Conservation (phyloP, 495 filamentous ascomycete genomes). For the Neurospora sp. region DNA sequence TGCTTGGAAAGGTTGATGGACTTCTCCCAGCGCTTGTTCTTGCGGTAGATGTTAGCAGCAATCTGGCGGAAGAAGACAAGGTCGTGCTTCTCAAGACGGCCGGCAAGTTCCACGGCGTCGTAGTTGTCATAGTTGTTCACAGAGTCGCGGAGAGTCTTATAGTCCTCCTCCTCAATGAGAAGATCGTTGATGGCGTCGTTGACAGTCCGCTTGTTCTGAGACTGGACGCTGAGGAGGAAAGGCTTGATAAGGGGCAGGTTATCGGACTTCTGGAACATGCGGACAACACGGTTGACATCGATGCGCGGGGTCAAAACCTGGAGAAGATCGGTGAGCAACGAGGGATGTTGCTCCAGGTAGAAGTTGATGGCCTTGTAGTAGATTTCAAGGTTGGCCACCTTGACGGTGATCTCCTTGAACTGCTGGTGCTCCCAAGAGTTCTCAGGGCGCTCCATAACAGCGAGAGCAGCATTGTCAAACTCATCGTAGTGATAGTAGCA, state of each 20-base stretch:
- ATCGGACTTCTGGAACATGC: constrained; percentile 97
- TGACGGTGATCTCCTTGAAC: constrained; percentile 98
- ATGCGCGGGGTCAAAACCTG: constrained; percentile 86
- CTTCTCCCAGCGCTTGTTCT: constrained; percentile 99
- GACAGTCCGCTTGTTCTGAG: constrained; percentile 94
- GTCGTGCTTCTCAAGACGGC: constrained; percentile 90
- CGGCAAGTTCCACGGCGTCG: constrained; percentile 88
- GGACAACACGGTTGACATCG: constrained; percentile 96
- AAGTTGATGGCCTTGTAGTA: constrained; percentile 98
- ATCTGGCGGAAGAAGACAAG: constrained; percentile 99
- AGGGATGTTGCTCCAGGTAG: constrained; percentile 94
- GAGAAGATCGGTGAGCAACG: constrained; percentile 88
- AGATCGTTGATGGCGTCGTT: constrained; percentile 98
- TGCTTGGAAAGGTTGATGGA: constrained; percentile 98
- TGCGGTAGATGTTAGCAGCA: constrained; percentile 95
- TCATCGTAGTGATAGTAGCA: constrained; percentile 99
- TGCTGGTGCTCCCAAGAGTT: constrained; percentile 99
- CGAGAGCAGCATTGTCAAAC: constrained; percentile 95
- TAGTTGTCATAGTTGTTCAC: constrained; percentile 99
- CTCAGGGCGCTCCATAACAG: constrained; percentile 98
- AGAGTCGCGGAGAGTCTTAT: constrained; percentile 96
- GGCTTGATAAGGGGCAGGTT: constrained; percentile 98
- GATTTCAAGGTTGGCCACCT: constrained; percentile 97
- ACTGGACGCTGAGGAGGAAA: constrained; percentile 93
- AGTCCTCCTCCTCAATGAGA: constrained; percentile 96